Evolutionary conservation across 768 basidiomycete genomes (phyloP).

Genomic region (Trametes cubensis): DNA sequence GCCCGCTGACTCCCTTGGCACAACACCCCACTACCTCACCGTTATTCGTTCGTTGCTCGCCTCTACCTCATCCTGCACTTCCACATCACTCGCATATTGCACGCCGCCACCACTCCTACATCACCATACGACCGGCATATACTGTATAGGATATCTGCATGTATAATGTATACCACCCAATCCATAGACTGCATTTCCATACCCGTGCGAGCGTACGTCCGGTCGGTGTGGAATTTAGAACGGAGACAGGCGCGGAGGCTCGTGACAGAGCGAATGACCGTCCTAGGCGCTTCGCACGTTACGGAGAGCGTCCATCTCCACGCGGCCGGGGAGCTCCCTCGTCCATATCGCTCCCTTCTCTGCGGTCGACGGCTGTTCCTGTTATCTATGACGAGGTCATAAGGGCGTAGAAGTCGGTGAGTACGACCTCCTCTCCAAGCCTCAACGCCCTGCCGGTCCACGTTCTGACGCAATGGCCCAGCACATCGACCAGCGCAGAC

Average conservation of each 20-base stretch:
- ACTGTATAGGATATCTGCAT: constrained; percentile 19
- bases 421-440: background rate
- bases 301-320: constrained; percentile 21
- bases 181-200: constrained; percentile 5
- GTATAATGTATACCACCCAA: constrained; percentile 22
- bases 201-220: background rate
- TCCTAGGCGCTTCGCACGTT: constrained; percentile 9
- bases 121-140: constrained; percentile 6
- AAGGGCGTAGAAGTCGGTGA: constrained; percentile 5
- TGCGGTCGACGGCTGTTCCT: constrained; percentile 1
- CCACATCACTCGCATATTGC: background rate
- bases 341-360: constrained; percentile 11
- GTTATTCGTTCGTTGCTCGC: background rate
- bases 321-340: constrained; percentile 15
- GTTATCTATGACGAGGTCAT: constrained; percentile 20
- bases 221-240: constrained; percentile 5
- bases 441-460: background rate
- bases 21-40: no score
- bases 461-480: constrained; percentile 13
- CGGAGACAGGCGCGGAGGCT: constrained; percentile 14
- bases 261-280: constrained; percentile 15
- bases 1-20: background rate
- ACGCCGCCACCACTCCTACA: background rate
- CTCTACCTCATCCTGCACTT: constrained; percentile 5
- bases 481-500: constrained; percentile 13